Evolutionary conservation across 2,329 filamentous ascomycete genomes (phyloP).

Genomic region (Fusarium robinianum): DNA sequence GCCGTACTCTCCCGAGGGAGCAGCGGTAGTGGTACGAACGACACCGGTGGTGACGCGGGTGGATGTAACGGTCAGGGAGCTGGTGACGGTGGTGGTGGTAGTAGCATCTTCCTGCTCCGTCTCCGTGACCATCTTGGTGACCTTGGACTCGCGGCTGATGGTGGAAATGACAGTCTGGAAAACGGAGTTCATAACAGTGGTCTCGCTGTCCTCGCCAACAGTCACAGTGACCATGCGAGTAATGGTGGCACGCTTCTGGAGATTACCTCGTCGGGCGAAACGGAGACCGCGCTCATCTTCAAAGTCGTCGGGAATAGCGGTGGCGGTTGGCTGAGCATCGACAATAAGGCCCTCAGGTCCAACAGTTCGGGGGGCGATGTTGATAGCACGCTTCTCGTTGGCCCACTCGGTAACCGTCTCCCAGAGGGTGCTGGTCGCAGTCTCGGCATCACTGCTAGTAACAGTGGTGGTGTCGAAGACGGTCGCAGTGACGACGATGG

Average conservation of each 20-base stretch:
- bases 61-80: conserved; percentile 43
- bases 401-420: conserved; percentile 41
- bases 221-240: conserved; percentile 42
- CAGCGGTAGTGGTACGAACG: conserved; percentile 36
- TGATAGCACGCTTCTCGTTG: conserved; percentile 42
- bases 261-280: conserved; percentile 25
- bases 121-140: conserved; percentile 41
- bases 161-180: conserved; percentile 42
- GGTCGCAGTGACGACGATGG: conserved; percentile 43
- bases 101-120: conserved; percentile 43
- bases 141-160: conserved; percentile 34
- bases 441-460: conserved; percentile 42
- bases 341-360: conserved; percentile 17
- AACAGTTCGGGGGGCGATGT: conserved; percentile 37
- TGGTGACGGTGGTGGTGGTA: conserved; percentile 46
- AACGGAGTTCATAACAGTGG: conserved; percentile 37
- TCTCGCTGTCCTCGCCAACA: conserved; percentile 27
- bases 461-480: conserved; percentile 44
- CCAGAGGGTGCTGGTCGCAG: conserved; percentile 44
- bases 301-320: conserved; percentile 21
- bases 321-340: conserved; percentile 25
- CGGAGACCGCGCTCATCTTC: conserved; percentile 25
- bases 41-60: conserved; percentile 41
- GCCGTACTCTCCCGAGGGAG: conserved; percentile 34
- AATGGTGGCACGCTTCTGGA: conserved; percentile 44